These are phyloP conservation scores for Pseudozyma hubeiensis DNA, from an alignment of 1,284 basidiomycete species.

Conservation along the genomic window DNA sequence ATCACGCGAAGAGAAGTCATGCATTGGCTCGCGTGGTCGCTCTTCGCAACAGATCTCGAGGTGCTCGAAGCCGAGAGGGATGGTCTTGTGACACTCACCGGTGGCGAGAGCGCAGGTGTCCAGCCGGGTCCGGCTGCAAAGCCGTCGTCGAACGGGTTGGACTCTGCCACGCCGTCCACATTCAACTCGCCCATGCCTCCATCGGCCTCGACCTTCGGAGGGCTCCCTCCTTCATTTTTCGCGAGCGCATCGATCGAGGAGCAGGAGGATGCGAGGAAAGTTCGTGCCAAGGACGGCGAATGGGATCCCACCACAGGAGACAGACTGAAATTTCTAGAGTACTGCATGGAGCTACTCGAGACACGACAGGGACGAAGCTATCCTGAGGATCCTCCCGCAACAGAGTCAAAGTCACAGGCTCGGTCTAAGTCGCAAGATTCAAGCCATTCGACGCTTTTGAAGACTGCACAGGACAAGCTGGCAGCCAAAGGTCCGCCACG, in stretches of 20 bases:
- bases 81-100: neutral
- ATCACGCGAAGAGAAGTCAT: slow-evolving; percentile 57
- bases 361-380: slow-evolving; percentile 60
- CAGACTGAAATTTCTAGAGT: slow-evolving; percentile 55
- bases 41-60: slow-evolving; percentile 56
- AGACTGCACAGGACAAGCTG: slow-evolving; percentile 5
- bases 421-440: slow-evolving; percentile 4
- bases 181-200: slow-evolving; percentile 41
- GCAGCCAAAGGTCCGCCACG: slow-evolving; percentile 11
- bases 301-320: slow-evolving; percentile 51
- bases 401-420: neutral
- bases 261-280: slow-evolving; percentile 42
- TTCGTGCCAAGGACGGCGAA: slow-evolving; percentile 28
- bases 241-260: slow-evolving; percentile 13
- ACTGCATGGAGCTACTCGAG: slow-evolving; percentile 59
- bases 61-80: slow-evolving; percentile 52
- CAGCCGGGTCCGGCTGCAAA: neutral
- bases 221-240: slow-evolving; percentile 8
- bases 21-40: slow-evolving; percentile 65
- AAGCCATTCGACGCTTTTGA: slow-evolving; percentile 6
- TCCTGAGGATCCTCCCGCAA: slow-evolving; percentile 25
- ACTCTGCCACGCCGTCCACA: slow-evolving; percentile 24
- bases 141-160: neutral
- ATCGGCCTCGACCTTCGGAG: slow-evolving; percentile 12
- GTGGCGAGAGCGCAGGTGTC: neutral